Evolutionary conservation across 345 rosid species (phyloP).

Genomic region (Salix viminalis): DNA sequence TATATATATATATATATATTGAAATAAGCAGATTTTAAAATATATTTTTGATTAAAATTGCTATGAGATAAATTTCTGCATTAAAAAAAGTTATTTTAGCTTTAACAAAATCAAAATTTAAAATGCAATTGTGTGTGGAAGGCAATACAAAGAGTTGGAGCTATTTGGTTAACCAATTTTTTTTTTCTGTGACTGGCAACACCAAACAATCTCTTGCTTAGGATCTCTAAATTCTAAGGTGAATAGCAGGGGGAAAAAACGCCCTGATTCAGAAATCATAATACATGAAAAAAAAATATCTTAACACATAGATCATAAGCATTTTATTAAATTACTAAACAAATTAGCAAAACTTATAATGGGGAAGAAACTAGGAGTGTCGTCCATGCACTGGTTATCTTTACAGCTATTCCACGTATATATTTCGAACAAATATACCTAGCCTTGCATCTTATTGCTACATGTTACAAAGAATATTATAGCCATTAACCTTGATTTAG

Average conservation of each 20-base stretch:
- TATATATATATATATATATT: too few species aligned
- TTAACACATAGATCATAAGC: neutral
- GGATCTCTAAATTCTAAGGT: neutral
- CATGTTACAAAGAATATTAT: conserved; percentile 56
- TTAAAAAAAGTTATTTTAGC: too few species aligned
- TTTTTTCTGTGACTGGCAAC: too few species aligned
- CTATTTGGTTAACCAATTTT: too few species aligned
- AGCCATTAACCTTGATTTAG: conserved; percentile 21
- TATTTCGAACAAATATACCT: conserved; percentile 27
- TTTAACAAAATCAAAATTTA: too few species aligned
- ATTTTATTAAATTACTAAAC: conserved; percentile 1
- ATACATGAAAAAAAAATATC: neutral
- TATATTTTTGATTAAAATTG: too few species aligned
- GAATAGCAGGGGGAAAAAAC: neutral
- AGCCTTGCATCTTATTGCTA: conserved; percentile 45
- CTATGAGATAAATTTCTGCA: too few species aligned
- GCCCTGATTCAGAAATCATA: neutral
- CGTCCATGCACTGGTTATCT: conserved; percentile 22
- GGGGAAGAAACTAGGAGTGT: conserved; percentile 38
- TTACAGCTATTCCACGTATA: conserved; percentile 37
- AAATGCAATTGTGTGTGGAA: too few species aligned
- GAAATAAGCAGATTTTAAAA: too few species aligned
- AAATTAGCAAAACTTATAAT: conserved; percentile 36
- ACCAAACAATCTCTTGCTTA: too few species aligned
- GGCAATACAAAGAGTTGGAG: too few species aligned